Evolutionary conservation across 768 basidiomycete species (phyloP), one percentile per base, ranked within the genome.

Genomic region (Imleria badia): DNA sequence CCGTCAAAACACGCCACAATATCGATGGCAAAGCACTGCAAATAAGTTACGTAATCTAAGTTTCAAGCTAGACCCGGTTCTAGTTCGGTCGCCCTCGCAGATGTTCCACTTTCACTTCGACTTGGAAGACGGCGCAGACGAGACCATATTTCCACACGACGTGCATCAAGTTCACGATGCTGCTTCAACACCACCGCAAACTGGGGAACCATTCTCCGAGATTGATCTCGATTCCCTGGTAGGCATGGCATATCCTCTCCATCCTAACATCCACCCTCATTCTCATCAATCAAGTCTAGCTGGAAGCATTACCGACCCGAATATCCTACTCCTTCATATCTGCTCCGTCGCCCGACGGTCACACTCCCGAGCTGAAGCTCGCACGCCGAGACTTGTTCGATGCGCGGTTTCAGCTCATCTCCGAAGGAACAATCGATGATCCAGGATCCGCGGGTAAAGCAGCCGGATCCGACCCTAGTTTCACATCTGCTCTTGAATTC

Each of bases 331-430:
- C 95, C 0, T 85, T 89, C 3, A 60, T 94, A 14, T 63, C 70
- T 4, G 70, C 89, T 5, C 80, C 83, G 3, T 71, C 81, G 6
- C 59, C 71, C 1, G 71, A 71, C 20, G 70, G 65, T 14, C 51
- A 64, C 15, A 6, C 5, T 31, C 45, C 53, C 4, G 63, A 54
- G 17, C 54, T 79, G 3, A 60, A 60, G 13, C 74, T 98, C 26
- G 73, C 84, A 5, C 84, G 94, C 14, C 80, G 96, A 54, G 96
- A 98, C 71, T 76, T 98, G 6, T 98, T 93, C 65, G 96, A 99
- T 71, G 95, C 91, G 1, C 84, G 94, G n/a, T 97, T 96, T 69
- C 95, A 98, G 68, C 74, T 97, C 26, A 89, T 94, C 40, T 80
- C 87, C 3, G 81, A 85, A 53, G 73, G 69, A 30, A 72, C 72